A percentile compares a stretch with the other conserved stretches of the same genome.
phyloP scores from a whole-genome alignment of 768 basidiomycete genomes.

The Mycena sanguinolenta region DNA sequence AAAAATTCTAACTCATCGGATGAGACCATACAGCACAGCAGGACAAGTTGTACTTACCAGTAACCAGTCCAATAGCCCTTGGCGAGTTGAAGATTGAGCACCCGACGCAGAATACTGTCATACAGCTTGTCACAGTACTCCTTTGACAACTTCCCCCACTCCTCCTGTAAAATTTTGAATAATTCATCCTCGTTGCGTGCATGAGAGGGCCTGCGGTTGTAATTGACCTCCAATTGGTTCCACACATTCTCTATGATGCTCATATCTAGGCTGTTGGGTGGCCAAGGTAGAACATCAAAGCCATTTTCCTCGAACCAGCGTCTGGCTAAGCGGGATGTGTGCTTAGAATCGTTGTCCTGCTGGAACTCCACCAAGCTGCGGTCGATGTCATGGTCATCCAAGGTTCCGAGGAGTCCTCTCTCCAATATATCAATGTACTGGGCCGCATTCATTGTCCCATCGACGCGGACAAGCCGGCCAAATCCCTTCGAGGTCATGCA shows the following conservation, averaged over 20 bases:
- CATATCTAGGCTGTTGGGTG: constrained; percentile 12
- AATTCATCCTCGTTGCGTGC: constrained; percentile 5
- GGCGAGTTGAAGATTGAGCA: background rate
- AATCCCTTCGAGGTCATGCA: constrained; percentile 6
- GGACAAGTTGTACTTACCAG: background rate
- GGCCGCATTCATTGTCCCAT: background rate
- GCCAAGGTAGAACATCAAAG: constrained; percentile 14
- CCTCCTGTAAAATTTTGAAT: constrained; percentile 7
- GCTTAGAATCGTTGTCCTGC: background rate
- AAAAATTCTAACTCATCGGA: background rate
- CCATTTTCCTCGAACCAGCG: constrained; percentile 12
- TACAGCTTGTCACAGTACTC: constrained; percentile 14
- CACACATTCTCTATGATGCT: constrained; percentile 12
- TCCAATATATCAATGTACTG: constrained; percentile 4
- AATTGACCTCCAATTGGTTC: constrained; percentile 15
- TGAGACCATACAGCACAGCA: background rate
- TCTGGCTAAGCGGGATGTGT: background rate
- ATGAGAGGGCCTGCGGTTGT: background rate
- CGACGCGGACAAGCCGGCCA: background rate
- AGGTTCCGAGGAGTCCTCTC: constrained; percentile 8
- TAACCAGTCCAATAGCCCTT: constrained; percentile 13
- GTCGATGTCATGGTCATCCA: constrained; percentile 15
- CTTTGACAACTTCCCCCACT: constrained; percentile 3
- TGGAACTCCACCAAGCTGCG: constrained; percentile 2
- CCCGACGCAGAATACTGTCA: constrained; percentile 1